A percentile compares a stretch with the other conserved stretches of the same genome.
Conservation (phyloP, 176 grass and related monocot species). For the Tillandsia leiboldiana region DNA sequence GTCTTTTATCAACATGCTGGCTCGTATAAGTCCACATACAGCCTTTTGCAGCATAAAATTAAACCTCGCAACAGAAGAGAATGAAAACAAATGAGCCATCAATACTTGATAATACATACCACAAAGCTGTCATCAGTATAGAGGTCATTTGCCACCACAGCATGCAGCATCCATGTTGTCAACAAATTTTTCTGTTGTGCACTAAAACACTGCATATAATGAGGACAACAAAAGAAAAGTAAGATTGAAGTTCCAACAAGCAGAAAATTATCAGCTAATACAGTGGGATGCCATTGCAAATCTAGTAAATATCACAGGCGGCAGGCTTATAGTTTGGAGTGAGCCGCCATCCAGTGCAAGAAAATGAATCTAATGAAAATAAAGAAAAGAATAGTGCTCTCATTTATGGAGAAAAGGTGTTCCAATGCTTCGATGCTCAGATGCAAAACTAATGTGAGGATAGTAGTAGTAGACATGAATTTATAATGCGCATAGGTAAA, state of each 20-base stretch:
- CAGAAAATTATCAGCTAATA: neutral
- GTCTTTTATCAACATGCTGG: neutral
- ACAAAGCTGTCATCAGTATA: conserved; percentile 96
- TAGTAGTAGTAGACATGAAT: no score
- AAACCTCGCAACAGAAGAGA: neutral
- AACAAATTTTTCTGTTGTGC: conserved; percentile 72
- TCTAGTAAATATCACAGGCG: neutral
- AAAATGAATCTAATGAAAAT: no score
- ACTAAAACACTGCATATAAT: conserved; percentile 48
- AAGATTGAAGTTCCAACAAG: neutral
- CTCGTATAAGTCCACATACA: neutral
- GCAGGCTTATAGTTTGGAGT: neutral
- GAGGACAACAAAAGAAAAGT: conserved; percentile 14
- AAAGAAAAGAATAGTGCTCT: no score
- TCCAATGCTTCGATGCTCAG: no score
- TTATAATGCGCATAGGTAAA: no score
- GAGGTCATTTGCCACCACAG: conserved; percentile 93
- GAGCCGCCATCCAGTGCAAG: neutral
- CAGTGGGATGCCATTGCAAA: neutral
- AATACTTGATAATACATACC: conserved; percentile 39
- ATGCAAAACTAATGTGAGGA: no score
- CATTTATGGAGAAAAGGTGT: no score
- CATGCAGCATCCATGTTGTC: conserved; percentile 59
- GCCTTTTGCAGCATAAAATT: neutral
- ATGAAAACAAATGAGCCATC: neutral